Evolutionary conservation across 371 early-diverging fungal genomes (phyloP).

Genomic region (Mortierella sp.): DNA sequence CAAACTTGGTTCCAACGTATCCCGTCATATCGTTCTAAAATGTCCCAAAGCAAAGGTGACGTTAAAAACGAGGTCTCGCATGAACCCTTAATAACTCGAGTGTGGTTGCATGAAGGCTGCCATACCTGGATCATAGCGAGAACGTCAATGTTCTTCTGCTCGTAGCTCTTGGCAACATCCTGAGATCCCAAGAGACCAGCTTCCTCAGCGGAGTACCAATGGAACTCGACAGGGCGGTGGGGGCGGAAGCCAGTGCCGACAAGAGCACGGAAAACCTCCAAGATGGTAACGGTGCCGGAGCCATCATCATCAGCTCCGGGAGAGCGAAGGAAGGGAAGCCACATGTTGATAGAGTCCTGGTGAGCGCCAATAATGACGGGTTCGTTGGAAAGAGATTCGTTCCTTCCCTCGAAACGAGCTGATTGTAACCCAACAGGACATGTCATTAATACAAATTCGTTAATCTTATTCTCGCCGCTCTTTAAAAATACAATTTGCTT

Average conservation of each 20-base stretch:
- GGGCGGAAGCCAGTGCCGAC: conserved; percentile 81
- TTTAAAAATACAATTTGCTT: neutral
- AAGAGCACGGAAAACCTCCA: conserved; percentile 87
- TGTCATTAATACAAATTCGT: neutral
- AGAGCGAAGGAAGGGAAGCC: conserved; percentile 76
- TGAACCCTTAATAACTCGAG: neutral
- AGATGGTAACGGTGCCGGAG: conserved; percentile 88
- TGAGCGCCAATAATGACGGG: conserved; percentile 91
- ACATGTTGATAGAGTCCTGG: conserved; percentile 91
- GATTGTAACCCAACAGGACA: neutral
- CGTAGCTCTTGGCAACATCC: conserved; percentile 83
- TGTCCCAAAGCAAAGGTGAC: neutral
- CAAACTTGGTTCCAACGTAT: conserved; percentile 69
- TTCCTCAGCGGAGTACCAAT: conserved; percentile 95
- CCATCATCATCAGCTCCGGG: conserved; percentile 89
- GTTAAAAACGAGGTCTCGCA: neutral
- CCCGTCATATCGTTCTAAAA: conserved; percentile 88
- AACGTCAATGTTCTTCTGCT: conserved; percentile 64
- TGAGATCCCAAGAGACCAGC: conserved; percentile 92
- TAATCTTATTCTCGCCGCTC: neutral
- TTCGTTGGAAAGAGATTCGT: conserved; percentile 66
- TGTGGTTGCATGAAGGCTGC: neutral
- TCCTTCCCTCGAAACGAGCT: conserved; percentile 76
- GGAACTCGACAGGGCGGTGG: conserved; percentile 91
- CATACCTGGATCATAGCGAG: conserved; percentile 81